phyloP scores from a whole-genome alignment of 495 filamentous ascomycete genomes.

The Neurospora sp. region DNA sequence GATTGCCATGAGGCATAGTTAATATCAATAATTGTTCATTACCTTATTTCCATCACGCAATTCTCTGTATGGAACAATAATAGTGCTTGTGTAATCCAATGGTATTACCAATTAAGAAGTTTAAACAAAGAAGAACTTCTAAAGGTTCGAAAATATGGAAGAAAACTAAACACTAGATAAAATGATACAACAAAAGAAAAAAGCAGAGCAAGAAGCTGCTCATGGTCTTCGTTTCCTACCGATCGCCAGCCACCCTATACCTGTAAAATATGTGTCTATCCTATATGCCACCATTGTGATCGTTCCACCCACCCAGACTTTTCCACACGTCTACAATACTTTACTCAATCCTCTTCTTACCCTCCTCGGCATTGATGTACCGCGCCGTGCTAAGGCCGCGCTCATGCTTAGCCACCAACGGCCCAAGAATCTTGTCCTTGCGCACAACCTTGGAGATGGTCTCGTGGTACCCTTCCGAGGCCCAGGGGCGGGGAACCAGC shows the following conservation, averaged over 20 bases:
- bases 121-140: neutral
- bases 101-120: neutral
- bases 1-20: neutral
- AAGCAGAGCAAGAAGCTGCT: neutral
- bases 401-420: conserved; percentile 62
- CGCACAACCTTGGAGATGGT: conserved; percentile 58
- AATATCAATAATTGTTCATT: neutral
- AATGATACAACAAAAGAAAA: neutral
- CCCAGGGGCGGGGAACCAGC: conserved; percentile 75
- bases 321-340: neutral
- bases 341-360: conserved; percentile 91
- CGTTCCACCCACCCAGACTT: neutral
- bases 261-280: neutral
- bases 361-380: conserved; percentile 78
- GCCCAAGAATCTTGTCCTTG: conserved; percentile 66
- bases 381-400: conserved; percentile 67
- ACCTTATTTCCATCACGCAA: neutral
- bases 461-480: conserved; percentile 81
- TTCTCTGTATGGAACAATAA: neutral
- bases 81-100: neutral
- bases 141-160: neutral
- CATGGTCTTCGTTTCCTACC: neutral
- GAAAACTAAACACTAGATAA: neutral
- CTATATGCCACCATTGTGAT: neutral
- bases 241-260: neutral